Base-by-base conservation (phyloP, 2,329 filamentous ascomycete genomes). In the Neofusicoccum kwambonambiense region DNA sequence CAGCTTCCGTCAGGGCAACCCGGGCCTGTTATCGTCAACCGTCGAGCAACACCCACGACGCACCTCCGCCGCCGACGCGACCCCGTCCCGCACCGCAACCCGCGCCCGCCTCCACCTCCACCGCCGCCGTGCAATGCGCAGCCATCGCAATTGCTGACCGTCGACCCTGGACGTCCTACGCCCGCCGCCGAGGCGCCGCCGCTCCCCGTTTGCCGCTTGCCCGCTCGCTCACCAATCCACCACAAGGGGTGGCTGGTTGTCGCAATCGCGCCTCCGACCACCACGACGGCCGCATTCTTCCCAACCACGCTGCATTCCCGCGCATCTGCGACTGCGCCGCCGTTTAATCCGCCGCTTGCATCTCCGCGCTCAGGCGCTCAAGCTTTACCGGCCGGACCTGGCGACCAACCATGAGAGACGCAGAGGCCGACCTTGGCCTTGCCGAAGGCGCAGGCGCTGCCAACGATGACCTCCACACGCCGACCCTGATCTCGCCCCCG, bases 401-500 rank as follows among this genome's bases (percentile, higher is more conserved):
- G 58, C 58, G 58, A 27, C 47, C 58, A n/a, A 54, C 61, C 35
- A 64, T 64, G 63, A 52, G 52, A 35, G 34, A 51, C 39, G 35
- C 63, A 13, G 52, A 60, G 44, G 49, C 44, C 45, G 35, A 64
- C 54, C 63, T 58, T 45, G 54, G 44, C 54, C 63, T 64, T 49
- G 50, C 49, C 39, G 47, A 52, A n/a, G 49, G 50, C 41, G n/a
- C 60, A 31, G 60, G 35, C 47, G 22, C 60, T 34, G 52, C 17
- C 22, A 58, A 35, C 17, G 37, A 60, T 39, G 44, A 64, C 44
- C 19, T 74, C 51, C 76, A 74, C 34, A 83, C 81, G 41, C 80
- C 82, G 3, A 75, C 80, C 4, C 73, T 83, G 22, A 77, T 83
- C 37, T 84, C 86, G 50, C 86, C 86, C 44, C 84, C 85, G 22